These are phyloP conservation scores for Phyllosticta citrichinensis DNA, from an alignment of 2,329 filamentous ascomycete genomes.

Conservation along the genomic window DNA sequence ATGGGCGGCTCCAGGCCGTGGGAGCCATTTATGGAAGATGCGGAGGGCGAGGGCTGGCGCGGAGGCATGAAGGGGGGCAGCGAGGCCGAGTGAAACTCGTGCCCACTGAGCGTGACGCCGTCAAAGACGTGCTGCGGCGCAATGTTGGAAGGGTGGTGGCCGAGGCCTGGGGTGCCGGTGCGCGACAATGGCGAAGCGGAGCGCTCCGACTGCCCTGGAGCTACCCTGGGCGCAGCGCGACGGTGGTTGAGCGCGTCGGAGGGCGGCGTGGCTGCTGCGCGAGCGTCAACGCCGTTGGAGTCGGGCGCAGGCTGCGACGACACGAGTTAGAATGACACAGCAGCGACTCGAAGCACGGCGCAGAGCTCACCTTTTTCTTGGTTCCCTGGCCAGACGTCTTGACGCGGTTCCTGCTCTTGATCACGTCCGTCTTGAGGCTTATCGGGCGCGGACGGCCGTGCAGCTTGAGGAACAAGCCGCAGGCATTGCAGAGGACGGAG, in stretches of 20 bases:
- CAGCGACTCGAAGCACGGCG: background rate
- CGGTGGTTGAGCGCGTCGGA: slow-evolving; percentile 45
- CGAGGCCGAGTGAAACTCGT: slow-evolving; percentile 52
- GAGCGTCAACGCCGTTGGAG: slow-evolving; percentile 42
- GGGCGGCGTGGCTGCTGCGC: slow-evolving; percentile 27
- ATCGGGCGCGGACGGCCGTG: slow-evolving; percentile 89
- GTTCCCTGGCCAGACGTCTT: slow-evolving; percentile 74
- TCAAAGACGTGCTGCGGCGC: slow-evolving; percentile 73
- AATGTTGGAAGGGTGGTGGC: slow-evolving; percentile 52
- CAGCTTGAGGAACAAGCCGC: slow-evolving; percentile 92
- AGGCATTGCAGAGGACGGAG: slow-evolving; percentile 95
- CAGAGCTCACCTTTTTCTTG: slow-evolving; percentile 64
- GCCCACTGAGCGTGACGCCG: slow-evolving; percentile 55
- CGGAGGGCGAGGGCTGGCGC: slow-evolving; percentile 45
- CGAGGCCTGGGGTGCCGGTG: slow-evolving; percentile 66
- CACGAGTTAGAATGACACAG: background rate
- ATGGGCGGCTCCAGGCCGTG: slow-evolving; percentile 57
- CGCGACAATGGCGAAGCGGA: slow-evolving; percentile 71
- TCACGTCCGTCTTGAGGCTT: slow-evolving; percentile 96
- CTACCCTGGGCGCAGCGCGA: slow-evolving; percentile 60
- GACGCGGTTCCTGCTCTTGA: slow-evolving; percentile 97
- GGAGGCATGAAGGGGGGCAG: slow-evolving; percentile 34
- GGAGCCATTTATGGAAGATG: slow-evolving; percentile 49
- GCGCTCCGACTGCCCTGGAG: slow-evolving; percentile 63
- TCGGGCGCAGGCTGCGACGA: slow-evolving; percentile 17